Percentiles rank a stretch among this genome's conserved stretches.
Evolutionary conservation across 2,329 filamentous ascomycete genomes (phyloP).

Genomic region (Sporothrix globosa): DNA sequence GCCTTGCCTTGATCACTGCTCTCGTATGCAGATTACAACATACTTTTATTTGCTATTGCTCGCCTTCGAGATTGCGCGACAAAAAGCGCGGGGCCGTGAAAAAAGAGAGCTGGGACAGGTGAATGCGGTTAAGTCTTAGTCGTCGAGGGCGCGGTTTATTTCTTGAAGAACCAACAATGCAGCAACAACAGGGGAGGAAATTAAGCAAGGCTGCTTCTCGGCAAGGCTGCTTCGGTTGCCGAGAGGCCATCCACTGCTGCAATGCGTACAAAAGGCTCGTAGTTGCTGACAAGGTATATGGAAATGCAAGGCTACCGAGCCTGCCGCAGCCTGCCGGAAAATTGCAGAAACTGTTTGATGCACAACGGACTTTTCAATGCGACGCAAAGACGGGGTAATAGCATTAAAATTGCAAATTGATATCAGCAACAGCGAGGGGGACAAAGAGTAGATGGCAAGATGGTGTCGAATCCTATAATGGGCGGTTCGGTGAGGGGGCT

Average conservation of each 20-base stretch:
- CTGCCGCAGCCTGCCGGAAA: conserved; percentile 10
- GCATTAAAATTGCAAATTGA: neutral
- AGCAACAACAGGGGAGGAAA: neutral
- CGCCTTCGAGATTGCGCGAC: conserved; percentile 19
- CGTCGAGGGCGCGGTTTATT: conserved; percentile 1
- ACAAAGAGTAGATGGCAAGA: neutral
- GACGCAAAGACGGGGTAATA: neutral
- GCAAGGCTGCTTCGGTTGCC: neutral
- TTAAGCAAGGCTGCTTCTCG: neutral
- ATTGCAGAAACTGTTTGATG: neutral
- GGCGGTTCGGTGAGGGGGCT: neutral
- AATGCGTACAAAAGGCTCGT: conserved; percentile 6
- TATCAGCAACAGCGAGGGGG: neutral
- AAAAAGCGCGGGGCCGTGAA: conserved; percentile 18
- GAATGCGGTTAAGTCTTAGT: neutral
- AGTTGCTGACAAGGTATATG: neutral
- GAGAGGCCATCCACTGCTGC: neutral
- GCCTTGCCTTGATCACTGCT: neutral
- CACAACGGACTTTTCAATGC: neutral
- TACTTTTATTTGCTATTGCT: neutral
- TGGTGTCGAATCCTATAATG: neutral
- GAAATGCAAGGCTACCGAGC: conserved; percentile 14
- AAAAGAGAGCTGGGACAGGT: neutral
- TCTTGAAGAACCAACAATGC: conserved; percentile 12
- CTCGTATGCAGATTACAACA: neutral